Percentiles rank a stretch among this genome's conserved stretches.
Conservation (phyloP, 225 moss, liverwort and hornwort species). For the Sphagnum contortum region DNA sequence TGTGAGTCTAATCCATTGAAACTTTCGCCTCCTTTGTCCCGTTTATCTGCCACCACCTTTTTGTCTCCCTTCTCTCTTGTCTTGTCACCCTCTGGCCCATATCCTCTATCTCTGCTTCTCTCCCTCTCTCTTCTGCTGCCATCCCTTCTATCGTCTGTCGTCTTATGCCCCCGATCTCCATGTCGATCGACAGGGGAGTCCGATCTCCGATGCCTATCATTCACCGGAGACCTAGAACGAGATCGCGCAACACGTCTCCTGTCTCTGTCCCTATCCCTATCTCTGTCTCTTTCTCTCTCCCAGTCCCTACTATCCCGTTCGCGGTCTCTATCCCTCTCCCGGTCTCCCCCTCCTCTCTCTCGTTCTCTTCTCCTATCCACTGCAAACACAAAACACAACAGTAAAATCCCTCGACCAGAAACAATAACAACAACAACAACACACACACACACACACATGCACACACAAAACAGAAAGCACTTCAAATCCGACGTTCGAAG, state of each 20-base stretch:
- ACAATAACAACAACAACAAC: too few relatives aligned
- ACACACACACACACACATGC: too few relatives aligned
- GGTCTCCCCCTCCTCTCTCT: constrained; percentile 48
- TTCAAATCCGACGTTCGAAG: too few relatives aligned
- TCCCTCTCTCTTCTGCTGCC: constrained; percentile 33
- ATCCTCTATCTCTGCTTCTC: constrained; percentile 53
- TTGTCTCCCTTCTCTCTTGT: constrained; percentile 35
- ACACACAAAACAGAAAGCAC: too few relatives aligned
- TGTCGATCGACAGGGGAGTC: constrained; percentile 27
- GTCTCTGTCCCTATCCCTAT: constrained; percentile 59
- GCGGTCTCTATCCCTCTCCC: constrained; percentile 49
- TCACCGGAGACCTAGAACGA: constrained; percentile 59
- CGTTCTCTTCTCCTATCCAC: constrained; percentile 77
- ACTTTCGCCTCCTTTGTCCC: constrained; percentile 40
- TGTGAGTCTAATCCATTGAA: constrained; percentile 65
- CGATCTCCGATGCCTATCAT: constrained; percentile 54
- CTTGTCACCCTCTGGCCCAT: constrained; percentile 36
- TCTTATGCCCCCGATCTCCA: constrained; percentile 27
- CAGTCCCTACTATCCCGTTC: constrained; percentile 52
- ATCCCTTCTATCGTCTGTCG: constrained; percentile 32
- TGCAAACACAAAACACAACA: background rate
- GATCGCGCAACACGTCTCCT: constrained; percentile 35
- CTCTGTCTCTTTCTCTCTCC: constrained; percentile 32
- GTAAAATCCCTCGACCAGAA: too few relatives aligned
- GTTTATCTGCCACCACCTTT: constrained; percentile 36